phyloP scores from a whole-genome alignment of 805 yeast species.

The Clavispora phyllophila region DNA sequence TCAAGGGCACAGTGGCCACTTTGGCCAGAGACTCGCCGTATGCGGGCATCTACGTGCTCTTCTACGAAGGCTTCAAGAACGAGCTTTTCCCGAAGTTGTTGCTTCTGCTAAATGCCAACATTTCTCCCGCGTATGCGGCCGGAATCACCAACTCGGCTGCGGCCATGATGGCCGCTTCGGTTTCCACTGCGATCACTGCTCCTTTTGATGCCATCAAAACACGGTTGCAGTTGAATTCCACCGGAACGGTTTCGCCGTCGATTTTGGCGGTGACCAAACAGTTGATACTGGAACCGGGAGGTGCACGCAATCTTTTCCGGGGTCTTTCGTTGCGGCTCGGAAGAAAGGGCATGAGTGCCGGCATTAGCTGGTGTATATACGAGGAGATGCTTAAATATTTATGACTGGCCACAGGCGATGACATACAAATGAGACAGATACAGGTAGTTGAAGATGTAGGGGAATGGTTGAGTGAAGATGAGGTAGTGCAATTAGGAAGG shows the following conservation, averaged over 20 bases:
- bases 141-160: constrained; percentile 64
- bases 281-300: constrained; percentile 40
- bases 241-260: constrained; percentile 34
- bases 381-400: constrained; percentile 67
- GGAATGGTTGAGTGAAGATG: too few relatives aligned
- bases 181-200: constrained; percentile 83
- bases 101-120: constrained; percentile 7
- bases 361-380: constrained; percentile 95
- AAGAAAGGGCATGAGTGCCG: constrained; percentile 87
- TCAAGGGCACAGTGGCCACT: constrained; percentile 85
- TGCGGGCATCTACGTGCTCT: constrained; percentile 85
- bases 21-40: constrained; percentile 90
- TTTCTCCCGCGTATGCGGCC: constrained; percentile 27
- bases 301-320: constrained; percentile 61
- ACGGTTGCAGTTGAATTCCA: constrained; percentile 65
- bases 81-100: constrained; percentile 41
- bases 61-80: constrained; percentile 73
- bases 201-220: constrained; percentile 96
- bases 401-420: constrained; percentile 1
- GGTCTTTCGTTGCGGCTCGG: constrained; percentile 78
- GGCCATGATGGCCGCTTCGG: constrained; percentile 74
- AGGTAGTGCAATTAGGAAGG: too few relatives aligned
- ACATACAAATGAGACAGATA: neutral
- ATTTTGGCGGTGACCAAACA: constrained; percentile 39
- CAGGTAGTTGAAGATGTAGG: too few relatives aligned